These are phyloP conservation scores for Dictyophora rubrovolvata DNA, from an alignment of 768 basidiomycete genomes.

Conservation along the genomic window DNA sequence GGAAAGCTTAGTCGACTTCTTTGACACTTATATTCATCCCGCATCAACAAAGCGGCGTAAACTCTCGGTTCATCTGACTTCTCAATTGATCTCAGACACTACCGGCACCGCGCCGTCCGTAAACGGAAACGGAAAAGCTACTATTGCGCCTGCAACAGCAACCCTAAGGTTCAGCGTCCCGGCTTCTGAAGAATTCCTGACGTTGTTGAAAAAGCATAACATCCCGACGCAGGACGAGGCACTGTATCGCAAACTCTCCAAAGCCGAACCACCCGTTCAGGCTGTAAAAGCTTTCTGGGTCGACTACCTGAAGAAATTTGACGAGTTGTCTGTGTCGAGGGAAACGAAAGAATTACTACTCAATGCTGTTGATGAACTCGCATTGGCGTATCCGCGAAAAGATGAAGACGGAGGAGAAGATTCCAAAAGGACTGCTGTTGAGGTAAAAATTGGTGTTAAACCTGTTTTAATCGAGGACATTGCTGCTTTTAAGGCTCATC, in stretches of 20 bases:
- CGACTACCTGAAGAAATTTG: slow-evolving; percentile 23
- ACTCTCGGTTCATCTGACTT: slow-evolving; percentile 71
- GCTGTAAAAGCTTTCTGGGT: slow-evolving; percentile 62
- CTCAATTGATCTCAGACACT: slow-evolving; percentile 32
- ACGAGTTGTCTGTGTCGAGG: slow-evolving; percentile 28
- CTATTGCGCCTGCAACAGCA: slow-evolving; percentile 31
- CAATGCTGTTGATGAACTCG: slow-evolving; percentile 43
- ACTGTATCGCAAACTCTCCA: slow-evolving; percentile 37
- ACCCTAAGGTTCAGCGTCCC: slow-evolving; percentile 52
- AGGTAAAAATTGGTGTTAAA: slow-evolving; percentile 33
- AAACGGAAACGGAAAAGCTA: neutral
- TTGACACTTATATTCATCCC: slow-evolving; percentile 60
- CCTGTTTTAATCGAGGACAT: slow-evolving; percentile 52
- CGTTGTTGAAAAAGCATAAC: slow-evolving; percentile 35
- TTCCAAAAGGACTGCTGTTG: slow-evolving; percentile 26
- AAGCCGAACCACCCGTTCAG: slow-evolving; percentile 43
- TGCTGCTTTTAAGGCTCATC: slow-evolving; percentile 50
- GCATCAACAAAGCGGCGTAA: slow-evolving; percentile 64
- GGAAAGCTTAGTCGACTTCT: slow-evolving; percentile 62
- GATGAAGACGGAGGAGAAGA: slow-evolving; percentile 25
- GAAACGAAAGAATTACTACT: slow-evolving; percentile 39
- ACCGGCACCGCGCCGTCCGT: neutral
- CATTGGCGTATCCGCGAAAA: slow-evolving; percentile 44
- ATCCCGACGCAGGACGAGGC: slow-evolving; percentile 40
- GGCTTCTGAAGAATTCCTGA: slow-evolving; percentile 54